phyloP scores from a whole-genome alignment of 768 basidiomycete genomes.

The Harrya chromipes region DNA sequence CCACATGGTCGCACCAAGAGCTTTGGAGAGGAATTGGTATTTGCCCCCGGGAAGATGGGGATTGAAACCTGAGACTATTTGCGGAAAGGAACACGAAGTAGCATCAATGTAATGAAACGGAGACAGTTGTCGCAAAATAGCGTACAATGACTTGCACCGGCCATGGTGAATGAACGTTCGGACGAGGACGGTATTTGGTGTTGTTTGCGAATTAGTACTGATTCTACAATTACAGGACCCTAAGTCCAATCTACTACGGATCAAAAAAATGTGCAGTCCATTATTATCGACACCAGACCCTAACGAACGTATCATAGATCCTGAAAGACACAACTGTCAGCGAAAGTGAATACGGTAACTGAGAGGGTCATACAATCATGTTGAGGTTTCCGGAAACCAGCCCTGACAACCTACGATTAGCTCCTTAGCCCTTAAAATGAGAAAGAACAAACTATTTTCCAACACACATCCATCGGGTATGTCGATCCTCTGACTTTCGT shows the following conservation, averaged over 20 bases:
- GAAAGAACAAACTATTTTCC: slow-evolving; percentile 51
- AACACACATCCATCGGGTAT: slow-evolving; percentile 80
- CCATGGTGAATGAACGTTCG: slow-evolving; percentile 32
- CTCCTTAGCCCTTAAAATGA: background rate
- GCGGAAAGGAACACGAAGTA: too few relatives aligned
- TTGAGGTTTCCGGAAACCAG: slow-evolving; percentile 82
- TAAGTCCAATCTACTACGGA: too few relatives aligned
- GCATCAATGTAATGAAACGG: background rate
- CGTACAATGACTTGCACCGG: slow-evolving; percentile 31
- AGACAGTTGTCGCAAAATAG: background rate
- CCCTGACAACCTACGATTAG: slow-evolving; percentile 33
- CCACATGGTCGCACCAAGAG: slow-evolving; percentile 93
- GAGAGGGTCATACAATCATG: slow-evolving; percentile 51
- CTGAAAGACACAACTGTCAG: slow-evolving; percentile 1
- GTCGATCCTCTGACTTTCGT: slow-evolving; percentile 78
- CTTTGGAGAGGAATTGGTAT: slow-evolving; percentile 78
- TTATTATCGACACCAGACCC: background rate
- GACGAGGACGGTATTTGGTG: slow-evolving; percentile 21
- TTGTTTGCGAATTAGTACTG: slow-evolving; percentile 14
- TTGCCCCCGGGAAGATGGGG: slow-evolving; percentile 80
- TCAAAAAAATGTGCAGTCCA: too few relatives aligned
- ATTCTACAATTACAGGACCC: too few relatives aligned
- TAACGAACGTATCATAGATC: slow-evolving; percentile 2
- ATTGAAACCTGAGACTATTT: slow-evolving; percentile 72
- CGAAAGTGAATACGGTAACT: background rate